Evolutionary conservation across 768 basidiomycete genomes (phyloP).

Genomic region (Termitomyces sp.): DNA sequence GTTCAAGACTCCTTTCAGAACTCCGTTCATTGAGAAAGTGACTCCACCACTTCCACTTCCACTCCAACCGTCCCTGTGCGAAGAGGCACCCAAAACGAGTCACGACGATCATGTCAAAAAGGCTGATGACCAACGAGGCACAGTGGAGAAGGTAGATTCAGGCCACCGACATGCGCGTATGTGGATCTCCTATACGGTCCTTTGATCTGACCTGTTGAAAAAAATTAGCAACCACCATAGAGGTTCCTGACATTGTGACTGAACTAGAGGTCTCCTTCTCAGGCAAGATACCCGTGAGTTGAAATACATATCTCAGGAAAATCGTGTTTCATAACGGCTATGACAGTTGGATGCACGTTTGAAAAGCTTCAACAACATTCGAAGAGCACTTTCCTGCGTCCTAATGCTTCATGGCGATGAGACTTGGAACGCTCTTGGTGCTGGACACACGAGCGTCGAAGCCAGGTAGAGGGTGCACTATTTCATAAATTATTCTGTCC

Average conservation of each 20-base stretch:
- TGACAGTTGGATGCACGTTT: conserved; percentile 35
- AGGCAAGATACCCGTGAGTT: conserved; percentile 39
- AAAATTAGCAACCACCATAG: not conserved
- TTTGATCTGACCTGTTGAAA: not conserved
- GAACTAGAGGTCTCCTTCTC: conserved; percentile 40
- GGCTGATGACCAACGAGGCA: not conserved
- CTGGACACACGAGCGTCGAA: conserved; percentile 1
- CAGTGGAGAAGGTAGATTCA: not conserved
- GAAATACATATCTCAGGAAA: conserved; percentile 4
- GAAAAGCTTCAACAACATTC: conserved; percentile 36
- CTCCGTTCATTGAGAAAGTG: conserved; percentile 8
- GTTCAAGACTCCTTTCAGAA: conserved; percentile 41
- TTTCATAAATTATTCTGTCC: not conserved
- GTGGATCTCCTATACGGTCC: not conserved
- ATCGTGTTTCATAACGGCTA: not conserved
- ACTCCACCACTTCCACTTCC: conserved; percentile 9
- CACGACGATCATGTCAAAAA: not conserved
- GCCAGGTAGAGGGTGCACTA: conserved; percentile 14
- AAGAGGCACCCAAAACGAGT: not conserved
- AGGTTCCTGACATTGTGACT: conserved; percentile 29
- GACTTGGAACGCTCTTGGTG: conserved; percentile 24
- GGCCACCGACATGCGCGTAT: not conserved
- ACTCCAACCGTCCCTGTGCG: not conserved
- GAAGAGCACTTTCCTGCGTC: conserved; percentile 35
- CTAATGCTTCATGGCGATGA: conserved; percentile 29